Evolutionary conservation across 208 protist species (phyloP), one percentile per base, ranked within the genome.

Genomic region (Crithidia mellificae): DNA sequence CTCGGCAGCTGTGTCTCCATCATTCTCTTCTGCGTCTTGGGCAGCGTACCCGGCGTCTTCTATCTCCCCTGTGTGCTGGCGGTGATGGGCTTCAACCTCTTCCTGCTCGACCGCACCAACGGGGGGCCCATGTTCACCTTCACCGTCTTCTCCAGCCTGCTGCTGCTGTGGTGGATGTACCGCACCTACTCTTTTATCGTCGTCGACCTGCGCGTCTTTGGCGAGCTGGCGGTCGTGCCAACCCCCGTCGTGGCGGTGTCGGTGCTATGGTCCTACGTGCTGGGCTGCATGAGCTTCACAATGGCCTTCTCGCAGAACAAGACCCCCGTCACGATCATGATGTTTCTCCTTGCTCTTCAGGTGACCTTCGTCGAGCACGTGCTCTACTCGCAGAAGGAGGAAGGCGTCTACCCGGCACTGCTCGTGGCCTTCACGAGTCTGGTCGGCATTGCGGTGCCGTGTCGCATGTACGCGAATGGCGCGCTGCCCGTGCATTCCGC

Each of bases 91-190:
- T 66, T 96, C 22, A 85, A 91, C 57, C 39, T 91, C 32, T 96
- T 93, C 63, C 74, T 96, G 8, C 62, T 92, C n/a, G 84, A 94
- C 70, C 86, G 87, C 61, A 66, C 62, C 22, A 88, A 87, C 57
- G 59, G 61, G 2, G 76, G 78, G 12, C 86, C 80, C 17, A 87
- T 96, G 80, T 64, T 92, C 29, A 79, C 72, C 64, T 96, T 94
- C 57, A 89, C 80, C 46, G 59, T 92, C 30, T 90, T 90, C 63
- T 90, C 91, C 7, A 87, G 78, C 20, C 63, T 93, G 25, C 63
- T 94, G 57, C 80, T 96, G 56, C 54, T 92, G 72, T 96, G 88
- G 88, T 96, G 87, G 86, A 93, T 96, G 84, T 90, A 82, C 67
- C 83, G 84, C 47, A 93, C 82, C 63, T 96, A 88, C 73, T 92